Evolutionary conservation across 1,139 yeast species (phyloP).

Genomic region (Cylindricascospora bacillispora): DNA sequence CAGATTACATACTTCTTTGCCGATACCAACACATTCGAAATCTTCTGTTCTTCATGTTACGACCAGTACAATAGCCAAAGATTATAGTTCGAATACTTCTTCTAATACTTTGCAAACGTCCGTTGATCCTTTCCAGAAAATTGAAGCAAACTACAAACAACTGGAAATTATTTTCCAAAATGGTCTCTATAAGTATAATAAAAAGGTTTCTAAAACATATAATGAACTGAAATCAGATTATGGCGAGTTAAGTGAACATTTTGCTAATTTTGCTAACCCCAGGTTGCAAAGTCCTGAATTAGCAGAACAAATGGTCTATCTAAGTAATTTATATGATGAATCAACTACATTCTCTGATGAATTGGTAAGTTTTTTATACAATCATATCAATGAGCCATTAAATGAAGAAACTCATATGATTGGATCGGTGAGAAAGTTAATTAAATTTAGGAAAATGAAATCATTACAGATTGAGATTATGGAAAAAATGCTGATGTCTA

Average conservation of each 20-base stretch:
- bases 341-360: constrained; percentile 54
- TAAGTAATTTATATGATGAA: constrained; percentile 74
- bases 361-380: constrained; percentile 55
- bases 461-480: constrained; percentile 48
- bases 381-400: constrained; percentile 71
- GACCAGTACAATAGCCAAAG: constrained; percentile 20
- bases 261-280: constrained; percentile 42
- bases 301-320: constrained; percentile 44
- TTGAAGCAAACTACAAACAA: constrained; percentile 32
- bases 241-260: constrained; percentile 30
- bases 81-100: too few relatives aligned
- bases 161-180: constrained; percentile 43
- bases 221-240: constrained; percentile 41
- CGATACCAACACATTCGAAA: too few relatives aligned
- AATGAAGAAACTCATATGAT: constrained; percentile 75
- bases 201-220: constrained; percentile 48
- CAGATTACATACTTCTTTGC: constrained; percentile 49
- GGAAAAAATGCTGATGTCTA: constrained; percentile 21
- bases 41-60: constrained; percentile 38
- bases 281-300: constrained; percentile 34
- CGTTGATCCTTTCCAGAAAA: constrained; percentile 7
- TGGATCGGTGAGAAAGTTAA: constrained; percentile 49
- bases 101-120: too few relatives aligned
- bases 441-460: constrained; percentile 60
- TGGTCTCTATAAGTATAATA: constrained; percentile 54